phyloP scores from a whole-genome alignment of 2,329 filamentous ascomycete species.

The Talaromyces sp. region DNA sequence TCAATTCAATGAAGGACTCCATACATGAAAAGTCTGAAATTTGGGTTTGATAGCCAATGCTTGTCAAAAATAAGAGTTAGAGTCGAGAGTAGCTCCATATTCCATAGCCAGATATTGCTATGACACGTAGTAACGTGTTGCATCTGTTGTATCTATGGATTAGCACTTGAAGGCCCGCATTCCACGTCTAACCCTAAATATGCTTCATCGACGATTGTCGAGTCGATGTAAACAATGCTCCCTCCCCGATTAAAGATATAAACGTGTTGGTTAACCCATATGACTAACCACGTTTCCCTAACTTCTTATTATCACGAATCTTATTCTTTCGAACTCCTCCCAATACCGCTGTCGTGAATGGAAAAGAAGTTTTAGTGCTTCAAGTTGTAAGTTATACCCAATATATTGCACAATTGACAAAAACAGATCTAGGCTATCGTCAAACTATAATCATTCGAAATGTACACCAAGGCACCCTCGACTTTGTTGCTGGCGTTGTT shows the following conservation, averaged over 20 bases:
- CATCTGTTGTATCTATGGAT: not conserved
- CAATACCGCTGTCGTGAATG: not conserved
- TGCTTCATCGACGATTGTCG: not conserved
- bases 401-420: not conserved
- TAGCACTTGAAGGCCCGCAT: not conserved
- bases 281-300: not conserved
- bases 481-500: slow-evolving; percentile 3
- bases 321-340: not conserved
- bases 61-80: not conserved
- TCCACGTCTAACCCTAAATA: not conserved
- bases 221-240: not conserved
- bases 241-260: not conserved
- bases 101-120: not conserved
- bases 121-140: not conserved
- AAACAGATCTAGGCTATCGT: not conserved
- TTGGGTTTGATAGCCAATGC: not conserved
- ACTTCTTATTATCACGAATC: not conserved
- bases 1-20: not conserved
- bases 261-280: not conserved
- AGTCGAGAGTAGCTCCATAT: not conserved
- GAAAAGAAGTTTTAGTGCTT: not conserved
- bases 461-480: slow-evolving; percentile 6
- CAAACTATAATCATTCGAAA: not conserved
- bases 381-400: not conserved
- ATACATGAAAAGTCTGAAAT: not conserved